Percentiles rank a stretch among this genome's conserved stretches.
phyloP scores from a whole-genome alignment of 177 flowering plant species.

The Vitis hybrid region DNA sequence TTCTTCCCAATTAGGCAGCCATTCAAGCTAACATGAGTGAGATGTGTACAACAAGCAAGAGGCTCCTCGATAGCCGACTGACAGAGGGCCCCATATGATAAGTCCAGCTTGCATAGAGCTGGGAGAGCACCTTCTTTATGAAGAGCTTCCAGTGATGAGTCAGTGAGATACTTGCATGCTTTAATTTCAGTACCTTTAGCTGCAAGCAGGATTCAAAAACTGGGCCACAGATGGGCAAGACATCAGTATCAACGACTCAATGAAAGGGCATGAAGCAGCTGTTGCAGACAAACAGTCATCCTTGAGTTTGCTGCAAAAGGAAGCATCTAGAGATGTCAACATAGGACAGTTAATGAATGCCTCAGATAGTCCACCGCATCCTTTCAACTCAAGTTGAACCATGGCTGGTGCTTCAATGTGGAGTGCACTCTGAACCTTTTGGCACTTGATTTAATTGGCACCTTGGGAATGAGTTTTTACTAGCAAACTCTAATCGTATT shows the following conservation, averaged over 20 bases:
- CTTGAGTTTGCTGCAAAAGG: conserved; percentile 95
- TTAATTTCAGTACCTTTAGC: conserved; percentile 83
- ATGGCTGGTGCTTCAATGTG: conserved; percentile 51
- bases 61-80: conserved; percentile 94
- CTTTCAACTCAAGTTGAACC: conserved; percentile 89
- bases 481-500: too few relatives aligned
- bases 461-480: too few relatives aligned
- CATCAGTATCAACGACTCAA: conserved; percentile 84
- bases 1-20: conserved; percentile 51
- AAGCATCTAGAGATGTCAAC: conserved; percentile 88
- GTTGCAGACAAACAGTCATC: conserved; percentile 92
- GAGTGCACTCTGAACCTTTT: too few relatives aligned
- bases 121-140: conserved; percentile 81
- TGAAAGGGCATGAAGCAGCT: conserved; percentile 67
- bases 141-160: conserved; percentile 82
- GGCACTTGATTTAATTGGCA: too few relatives aligned
- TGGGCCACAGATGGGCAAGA: conserved; percentile 86
- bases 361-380: conserved; percentile 88
- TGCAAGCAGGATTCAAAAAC: conserved; percentile 78
- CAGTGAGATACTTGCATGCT: conserved; percentile 93
- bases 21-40: conserved; percentile 89
- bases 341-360: conserved; percentile 81
- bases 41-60: conserved; percentile 79
- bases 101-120: conserved; percentile 74
- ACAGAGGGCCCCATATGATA: conserved; percentile 84